Conservation (phyloP, 805 yeast species). For the Yarrowia keelungensis region DNA sequence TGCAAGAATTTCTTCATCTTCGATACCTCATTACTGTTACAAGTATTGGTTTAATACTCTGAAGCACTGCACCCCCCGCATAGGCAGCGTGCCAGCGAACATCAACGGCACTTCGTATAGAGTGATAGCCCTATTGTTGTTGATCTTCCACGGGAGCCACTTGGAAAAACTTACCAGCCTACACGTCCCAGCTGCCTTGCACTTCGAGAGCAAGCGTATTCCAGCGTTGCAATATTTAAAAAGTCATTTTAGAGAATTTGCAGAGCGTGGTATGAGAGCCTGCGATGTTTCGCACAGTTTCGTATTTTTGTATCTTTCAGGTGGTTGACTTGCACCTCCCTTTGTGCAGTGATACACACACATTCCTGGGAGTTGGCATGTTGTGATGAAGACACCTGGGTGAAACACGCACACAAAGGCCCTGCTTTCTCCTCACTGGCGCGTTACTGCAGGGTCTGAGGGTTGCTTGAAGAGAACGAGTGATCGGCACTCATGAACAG, state of each 20-base stretch:
- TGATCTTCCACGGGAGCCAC: conserved; percentile 12
- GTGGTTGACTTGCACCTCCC: neutral
- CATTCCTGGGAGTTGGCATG: conserved; percentile 8
- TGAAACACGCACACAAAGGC: conserved; percentile 22
- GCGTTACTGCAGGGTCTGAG: conserved; percentile 30
- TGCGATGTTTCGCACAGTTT: neutral
- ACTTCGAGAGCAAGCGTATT: neutral
- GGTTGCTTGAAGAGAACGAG: conserved; percentile 7
- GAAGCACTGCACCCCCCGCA: neutral
- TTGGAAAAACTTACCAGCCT: neutral
- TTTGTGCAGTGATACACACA: neutral
- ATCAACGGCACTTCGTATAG: neutral
- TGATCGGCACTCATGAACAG: conserved; percentile 12
- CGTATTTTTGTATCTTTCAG: neutral
- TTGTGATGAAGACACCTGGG: conserved; percentile 2
- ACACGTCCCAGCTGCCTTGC: neutral
- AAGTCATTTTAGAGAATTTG: neutral
- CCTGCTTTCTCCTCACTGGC: conserved; percentile 13
- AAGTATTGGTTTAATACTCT: too few species aligned
- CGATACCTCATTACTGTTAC: too few species aligned
- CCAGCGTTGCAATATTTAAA: neutral
- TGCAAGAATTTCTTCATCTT: too few species aligned
- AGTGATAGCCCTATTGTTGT: conserved; percentile 15
- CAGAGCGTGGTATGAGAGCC: neutral
- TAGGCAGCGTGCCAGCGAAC: neutral